Conservation (phyloP, 1,139 yeast species). For the Yamadazyma songkhlaensis region DNA sequence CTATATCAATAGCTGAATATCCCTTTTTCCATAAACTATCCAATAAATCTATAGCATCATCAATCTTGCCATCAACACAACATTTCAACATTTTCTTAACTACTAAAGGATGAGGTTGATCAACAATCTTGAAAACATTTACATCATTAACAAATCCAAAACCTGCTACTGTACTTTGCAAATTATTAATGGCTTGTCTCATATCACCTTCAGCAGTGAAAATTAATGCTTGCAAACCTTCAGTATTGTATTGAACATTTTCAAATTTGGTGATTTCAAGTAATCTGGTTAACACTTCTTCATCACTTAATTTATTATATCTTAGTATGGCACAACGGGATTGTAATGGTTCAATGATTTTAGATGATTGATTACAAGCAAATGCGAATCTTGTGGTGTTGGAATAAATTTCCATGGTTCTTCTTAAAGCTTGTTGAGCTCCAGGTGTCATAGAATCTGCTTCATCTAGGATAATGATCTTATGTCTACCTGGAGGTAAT, state of each 20-base stretch:
- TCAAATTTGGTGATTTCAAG: slow-evolving; percentile 71
- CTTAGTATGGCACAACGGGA: slow-evolving; percentile 94
- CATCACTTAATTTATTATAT: slow-evolving; percentile 77
- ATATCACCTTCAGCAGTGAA: slow-evolving; percentile 98
- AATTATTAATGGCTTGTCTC: slow-evolving; percentile 95
- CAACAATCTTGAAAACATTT: slow-evolving; percentile 93
- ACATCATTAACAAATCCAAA: slow-evolving; percentile 86
- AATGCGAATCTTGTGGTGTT: slow-evolving; percentile 95
- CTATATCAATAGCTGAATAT: slow-evolving; percentile 89
- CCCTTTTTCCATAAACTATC: slow-evolving; percentile 83
- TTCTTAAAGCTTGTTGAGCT: slow-evolving; percentile 94
- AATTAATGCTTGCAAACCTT: slow-evolving; percentile 90
- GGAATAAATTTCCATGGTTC: slow-evolving; percentile 96
- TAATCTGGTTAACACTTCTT: slow-evolving; percentile 76
- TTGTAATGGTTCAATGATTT: slow-evolving; percentile 94
- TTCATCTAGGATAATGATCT: slow-evolving; percentile 87
- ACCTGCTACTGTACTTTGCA: slow-evolving; percentile 93
- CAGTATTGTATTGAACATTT: slow-evolving; percentile 75
- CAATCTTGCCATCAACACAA: slow-evolving; percentile 54
- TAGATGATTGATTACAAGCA: slow-evolving; percentile 92
- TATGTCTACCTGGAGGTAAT: slow-evolving; percentile 60
- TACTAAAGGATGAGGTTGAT: slow-evolving; percentile 91
- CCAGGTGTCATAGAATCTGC: slow-evolving; percentile 99
- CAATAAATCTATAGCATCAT: slow-evolving; percentile 65
- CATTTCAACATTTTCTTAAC: slow-evolving; percentile 67